These are phyloP conservation scores for Dryadomyces quercus-mongolicae DNA, from an alignment of 2,329 filamentous ascomycete genomes.

Conservation along the genomic window DNA sequence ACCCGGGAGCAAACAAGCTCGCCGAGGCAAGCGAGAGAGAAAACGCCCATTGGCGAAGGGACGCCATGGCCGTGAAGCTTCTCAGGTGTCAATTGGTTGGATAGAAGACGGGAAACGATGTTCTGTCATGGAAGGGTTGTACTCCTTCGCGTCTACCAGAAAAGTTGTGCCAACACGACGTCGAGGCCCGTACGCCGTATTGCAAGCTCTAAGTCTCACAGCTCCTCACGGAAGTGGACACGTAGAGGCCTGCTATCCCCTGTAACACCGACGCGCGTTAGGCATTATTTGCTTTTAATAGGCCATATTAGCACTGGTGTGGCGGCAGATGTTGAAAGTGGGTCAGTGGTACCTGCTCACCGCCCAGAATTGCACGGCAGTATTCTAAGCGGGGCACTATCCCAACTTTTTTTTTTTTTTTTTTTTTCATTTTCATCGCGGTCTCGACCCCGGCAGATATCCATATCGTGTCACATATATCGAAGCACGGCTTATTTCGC, in stretches of 20 bases:
- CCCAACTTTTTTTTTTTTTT: constrained; percentile 6
- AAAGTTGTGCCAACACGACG: too few species aligned
- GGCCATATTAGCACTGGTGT: neutral
- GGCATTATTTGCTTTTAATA: neutral
- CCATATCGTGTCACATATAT: neutral
- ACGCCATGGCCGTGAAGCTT: constrained; percentile 8
- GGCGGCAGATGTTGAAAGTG: neutral
- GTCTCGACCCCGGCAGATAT: neutral
- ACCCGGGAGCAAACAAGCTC: constrained; percentile 8
- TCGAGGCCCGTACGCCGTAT: too few species aligned
- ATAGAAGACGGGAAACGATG: too few species aligned
- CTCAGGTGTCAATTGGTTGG: neutral
- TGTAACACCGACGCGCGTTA: neutral
- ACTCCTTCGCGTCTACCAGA: too few species aligned
- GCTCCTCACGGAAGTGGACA: neutral
- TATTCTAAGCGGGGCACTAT: constrained; percentile 2
- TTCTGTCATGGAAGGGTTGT: too few species aligned
- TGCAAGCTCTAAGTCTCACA: too few species aligned
- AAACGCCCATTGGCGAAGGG: constrained; percentile 11
- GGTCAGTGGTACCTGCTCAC: neutral
- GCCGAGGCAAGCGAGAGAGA: constrained; percentile 4
- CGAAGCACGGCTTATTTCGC: neutral
- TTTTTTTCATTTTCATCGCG: neutral
- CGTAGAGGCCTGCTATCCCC: neutral
- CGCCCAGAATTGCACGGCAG: constrained; percentile 3